Base-by-base conservation (phyloP, 2,329 filamentous ascomycete genomes). In the Plectosphaerella plurivora region DNA sequence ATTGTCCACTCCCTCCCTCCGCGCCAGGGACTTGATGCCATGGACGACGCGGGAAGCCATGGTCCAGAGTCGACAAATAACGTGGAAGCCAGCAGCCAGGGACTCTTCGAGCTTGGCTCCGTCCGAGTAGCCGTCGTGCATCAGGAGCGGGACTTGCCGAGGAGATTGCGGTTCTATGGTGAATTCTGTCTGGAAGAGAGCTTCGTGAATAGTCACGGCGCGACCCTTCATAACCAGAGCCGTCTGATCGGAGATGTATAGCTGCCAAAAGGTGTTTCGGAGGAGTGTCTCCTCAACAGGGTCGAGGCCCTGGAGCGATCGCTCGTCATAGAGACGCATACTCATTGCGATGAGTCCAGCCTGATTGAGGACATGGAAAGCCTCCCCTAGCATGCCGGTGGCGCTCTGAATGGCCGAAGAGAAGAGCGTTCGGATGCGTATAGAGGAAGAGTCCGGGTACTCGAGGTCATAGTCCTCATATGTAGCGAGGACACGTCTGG, bases 121-220 rank as follows among this genome's bases (percentile, higher is more conserved):
- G 66, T 70, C 6, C 20, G 49, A 41, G 42, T 22, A 24, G 20
- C 22, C 37, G 49, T 37, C 24, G 33, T 48, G 46, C 1, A 45
- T 42, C 1, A 54, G 36, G 3, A 51, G 25, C 1, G 52, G n/a
- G 9, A 49, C 49, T 1, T 44, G 12, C 14, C 15, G 8, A 5
- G 1, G 22, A 8, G 37, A 42, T 4, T 35, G 50, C 18, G 46
- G 35, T 14, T 45, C 1, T 14, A 41, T 16, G 0, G 70, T 73
- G 24, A 74, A 71, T 6, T 66, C 70, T 0, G 65, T 60, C 39
- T 73, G 68, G 47, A 74, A 74, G 0, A 68, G 72, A 52, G 67
- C 72, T 50, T 71, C 69, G 57, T 74, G 72, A n/a, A 75, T 68
- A 0, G 72, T 74, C 6, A 74, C 73, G 3, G 73, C 73, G 0